Evolutionary conservation across 2,329 filamentous ascomycete species (phyloP), one percentile per base, ranked within the genome.

Genomic region (Pseudogymnoascus sp.): DNA sequence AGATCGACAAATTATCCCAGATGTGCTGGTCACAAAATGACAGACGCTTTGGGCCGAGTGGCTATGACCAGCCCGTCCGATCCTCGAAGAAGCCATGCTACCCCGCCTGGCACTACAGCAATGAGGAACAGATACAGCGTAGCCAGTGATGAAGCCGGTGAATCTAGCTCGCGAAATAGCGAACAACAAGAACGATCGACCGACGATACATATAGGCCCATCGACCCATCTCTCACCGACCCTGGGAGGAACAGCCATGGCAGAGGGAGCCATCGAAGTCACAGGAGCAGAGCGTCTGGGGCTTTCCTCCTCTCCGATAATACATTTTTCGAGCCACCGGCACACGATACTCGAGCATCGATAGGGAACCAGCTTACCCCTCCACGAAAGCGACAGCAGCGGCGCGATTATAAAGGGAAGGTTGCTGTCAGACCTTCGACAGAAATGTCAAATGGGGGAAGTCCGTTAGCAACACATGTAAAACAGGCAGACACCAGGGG

Each of bases 221-320:
- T 33, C 26, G 46, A 56, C 26, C 4, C 46, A 4, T 33, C 46
- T 4, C 26, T 56, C 46, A 56, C 46, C 46, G 46, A 33, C 46
- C n/a, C 12, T 10, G 46, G 26, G 7, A 31, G 26, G 46, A 56
- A 56, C n/a, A 66, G 64, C 26, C 66, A 70, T 60, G 64, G 68
- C 19, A 70, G 65, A 65, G 65, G 64, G 24, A 70, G 65, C 56
- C 65, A 69, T 50, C 68, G 68, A 60, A 72, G 67, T 43, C 72
- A 71, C 61, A 68, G 69, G 50, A 71, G 60, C 37, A 70, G 66
- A 53, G 64, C 62, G 14, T 69, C 69, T 61, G 71, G 72, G 4
- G 70, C 70, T 10, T 74, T 74, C 46, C 62, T 74, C 12, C 67
- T 74, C 7, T 70, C 68, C 7, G 66, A 70, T 60, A 33, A 68